These are phyloP conservation scores for Pseudofabraea citricarpa DNA, from an alignment of 2,329 filamentous ascomycete genomes.

Conservation along the genomic window DNA sequence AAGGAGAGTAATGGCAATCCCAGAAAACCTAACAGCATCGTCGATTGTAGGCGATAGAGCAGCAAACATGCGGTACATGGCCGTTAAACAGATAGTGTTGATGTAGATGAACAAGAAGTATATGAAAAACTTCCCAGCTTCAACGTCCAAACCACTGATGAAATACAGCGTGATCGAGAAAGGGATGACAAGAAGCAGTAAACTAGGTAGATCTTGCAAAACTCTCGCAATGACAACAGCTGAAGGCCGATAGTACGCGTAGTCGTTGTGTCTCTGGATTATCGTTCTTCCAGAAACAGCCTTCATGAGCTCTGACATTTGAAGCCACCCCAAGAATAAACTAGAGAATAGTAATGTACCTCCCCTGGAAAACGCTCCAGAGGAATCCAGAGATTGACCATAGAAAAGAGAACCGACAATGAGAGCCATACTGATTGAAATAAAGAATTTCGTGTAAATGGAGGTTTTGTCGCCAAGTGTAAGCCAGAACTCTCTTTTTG, in stretches of 20 bases:
- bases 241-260: constrained; percentile 66
- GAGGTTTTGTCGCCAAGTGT: constrained; percentile 70
- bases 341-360: constrained; percentile 64
- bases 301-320: constrained; percentile 73
- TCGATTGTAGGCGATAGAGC: constrained; percentile 60
- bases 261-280: constrained; percentile 62
- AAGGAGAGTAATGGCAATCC: constrained; percentile 56
- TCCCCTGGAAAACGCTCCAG: constrained; percentile 57
- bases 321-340: constrained; percentile 64
- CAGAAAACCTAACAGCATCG: constrained; percentile 60
- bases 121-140: constrained; percentile 60
- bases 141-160: constrained; percentile 52
- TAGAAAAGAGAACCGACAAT: constrained; percentile 80
- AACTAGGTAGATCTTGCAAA: constrained; percentile 56
- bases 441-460: constrained; percentile 74
- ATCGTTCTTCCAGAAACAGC: constrained; percentile 68
- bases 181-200: constrained; percentile 52
- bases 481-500: constrained; percentile 73
- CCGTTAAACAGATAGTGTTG: constrained; percentile 56
- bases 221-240: constrained; percentile 61
- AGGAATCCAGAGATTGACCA: constrained; percentile 53
- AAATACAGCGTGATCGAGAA: constrained; percentile 64
- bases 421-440: constrained; percentile 68
- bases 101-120: constrained; percentile 61
- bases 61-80: constrained; percentile 64